phyloP scores from a whole-genome alignment of 2,329 filamentous ascomycete genomes.

The Alternaria sp. region DNA sequence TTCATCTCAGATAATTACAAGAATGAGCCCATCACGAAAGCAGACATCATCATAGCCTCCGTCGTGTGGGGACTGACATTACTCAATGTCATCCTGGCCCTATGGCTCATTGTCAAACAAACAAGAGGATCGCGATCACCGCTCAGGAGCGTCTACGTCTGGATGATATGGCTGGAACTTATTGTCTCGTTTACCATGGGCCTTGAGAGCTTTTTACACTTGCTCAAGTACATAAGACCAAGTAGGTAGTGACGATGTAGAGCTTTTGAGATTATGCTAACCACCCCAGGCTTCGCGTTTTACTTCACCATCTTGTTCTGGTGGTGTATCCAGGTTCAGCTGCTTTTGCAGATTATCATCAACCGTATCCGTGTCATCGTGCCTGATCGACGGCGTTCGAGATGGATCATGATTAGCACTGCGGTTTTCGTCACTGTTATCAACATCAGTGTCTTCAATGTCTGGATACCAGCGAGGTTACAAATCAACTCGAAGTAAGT shows the following conservation, averaged over 20 bases:
- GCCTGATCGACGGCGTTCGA: constrained; percentile 38
- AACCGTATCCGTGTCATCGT: constrained; percentile 49
- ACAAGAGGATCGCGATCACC: constrained; percentile 36
- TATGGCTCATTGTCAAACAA: constrained; percentile 43
- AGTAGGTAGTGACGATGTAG: constrained; percentile 27
- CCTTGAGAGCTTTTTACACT: constrained; percentile 48
- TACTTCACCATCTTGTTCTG: constrained; percentile 45
- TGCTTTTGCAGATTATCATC: constrained; percentile 51
- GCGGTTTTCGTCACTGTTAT: constrained; percentile 47
- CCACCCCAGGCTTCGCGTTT: constrained; percentile 38
- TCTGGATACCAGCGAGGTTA: constrained; percentile 51
- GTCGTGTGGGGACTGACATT: constrained; percentile 39
- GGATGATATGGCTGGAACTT: constrained; percentile 59
- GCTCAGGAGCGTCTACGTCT: constrained; percentile 52
- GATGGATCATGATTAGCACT: constrained; percentile 46
- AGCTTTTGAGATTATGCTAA: not conserved
- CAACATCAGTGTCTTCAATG: constrained; percentile 48
- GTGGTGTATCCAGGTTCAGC: constrained; percentile 49
- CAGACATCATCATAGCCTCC: constrained; percentile 42
- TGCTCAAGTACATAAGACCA: constrained; percentile 42
- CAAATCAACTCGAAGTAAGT: constrained; percentile 35
- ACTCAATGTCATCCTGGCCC: constrained; percentile 32
- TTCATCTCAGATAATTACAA: constrained; percentile 30
- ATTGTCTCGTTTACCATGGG: constrained; percentile 53
- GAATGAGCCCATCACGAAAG: constrained; percentile 35